Evolutionary conservation across 2,329 filamentous ascomycete genomes (phyloP).

Genomic region (Aspergillus ruber): DNA sequence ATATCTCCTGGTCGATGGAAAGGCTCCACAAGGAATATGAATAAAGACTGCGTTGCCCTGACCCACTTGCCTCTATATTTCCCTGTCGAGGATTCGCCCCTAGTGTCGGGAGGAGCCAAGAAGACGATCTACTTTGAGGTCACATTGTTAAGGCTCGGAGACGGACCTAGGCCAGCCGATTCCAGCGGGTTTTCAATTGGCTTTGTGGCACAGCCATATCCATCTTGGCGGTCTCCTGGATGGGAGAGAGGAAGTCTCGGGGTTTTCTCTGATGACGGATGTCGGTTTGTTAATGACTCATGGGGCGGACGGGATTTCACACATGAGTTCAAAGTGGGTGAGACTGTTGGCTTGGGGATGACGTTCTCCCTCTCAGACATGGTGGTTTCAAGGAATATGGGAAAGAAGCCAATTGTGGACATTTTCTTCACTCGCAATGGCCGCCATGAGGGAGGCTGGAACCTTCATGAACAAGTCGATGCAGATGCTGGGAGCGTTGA

Average conservation of each 20-base stretch:
- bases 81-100: conserved; percentile 44
- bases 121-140: conserved; percentile 58
- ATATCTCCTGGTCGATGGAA: conserved; percentile 37
- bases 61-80: conserved; percentile 54
- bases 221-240: conserved; percentile 55
- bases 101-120: conserved; percentile 32
- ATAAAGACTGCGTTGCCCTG: conserved; percentile 47
- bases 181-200: conserved; percentile 54
- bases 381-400: conserved; percentile 22
- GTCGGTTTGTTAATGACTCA: conserved; percentile 57
- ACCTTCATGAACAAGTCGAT: conserved; percentile 56
- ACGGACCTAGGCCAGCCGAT: conserved; percentile 25
- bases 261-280: conserved; percentile 58
- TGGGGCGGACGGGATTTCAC: conserved; percentile 56
- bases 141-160: conserved; percentile 41
- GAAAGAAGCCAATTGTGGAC: conserved; percentile 36
- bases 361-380: conserved; percentile 39
- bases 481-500: conserved; percentile 52
- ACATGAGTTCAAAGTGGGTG: conserved; percentile 44
- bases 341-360: conserved; percentile 56
- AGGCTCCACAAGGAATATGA: conserved; percentile 37
- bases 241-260: conserved; percentile 58
- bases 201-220: conserved; percentile 56
- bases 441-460: conserved; percentile 46
- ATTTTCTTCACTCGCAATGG: conserved; percentile 58